phyloP scores from a whole-genome alignment of 345 rosid genomes.

The Salix purpurea region DNA sequence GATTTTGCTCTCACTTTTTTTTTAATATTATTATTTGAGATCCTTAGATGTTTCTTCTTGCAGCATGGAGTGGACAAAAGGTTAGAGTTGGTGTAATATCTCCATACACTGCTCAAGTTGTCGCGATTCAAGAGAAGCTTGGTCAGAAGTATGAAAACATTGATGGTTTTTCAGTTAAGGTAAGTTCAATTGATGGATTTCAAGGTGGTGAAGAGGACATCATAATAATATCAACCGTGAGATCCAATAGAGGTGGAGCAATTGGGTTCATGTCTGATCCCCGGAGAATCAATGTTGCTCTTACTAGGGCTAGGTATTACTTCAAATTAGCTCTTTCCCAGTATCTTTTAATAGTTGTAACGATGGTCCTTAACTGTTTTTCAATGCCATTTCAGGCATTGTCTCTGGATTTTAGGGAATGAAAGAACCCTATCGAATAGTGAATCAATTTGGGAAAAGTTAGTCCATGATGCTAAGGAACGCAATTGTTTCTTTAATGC shows the following conservation, averaged over 20 bases:
- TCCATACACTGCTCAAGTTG: conserved; percentile 20
- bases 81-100: conserved; percentile 16
- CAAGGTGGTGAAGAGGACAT: conserved; percentile 15
- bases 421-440: conserved; percentile 32
- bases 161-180: conserved; percentile 15
- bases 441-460: conserved; percentile 33
- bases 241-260: conserved; percentile 9
- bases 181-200: conserved; percentile 13
- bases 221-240: conserved; percentile 15
- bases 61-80: conserved; percentile 11
- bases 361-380: background rate
- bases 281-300: conserved; percentile 16
- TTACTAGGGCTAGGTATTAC: conserved; percentile 16
- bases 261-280: conserved; percentile 16
- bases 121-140: conserved; percentile 6
- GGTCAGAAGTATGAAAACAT: background rate
- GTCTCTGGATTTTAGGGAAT: conserved; percentile 56
- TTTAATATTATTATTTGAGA: too few species aligned
- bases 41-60: too few species aligned
- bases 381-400: conserved; percentile 24
- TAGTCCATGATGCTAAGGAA: conserved; percentile 37
- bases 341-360: background rate
- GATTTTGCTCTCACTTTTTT: too few species aligned
- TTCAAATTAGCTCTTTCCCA: background rate
- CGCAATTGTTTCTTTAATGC: conserved; percentile 43